Base-by-base conservation (phyloP, 73 alveolate species). In the Paramecium primaurelia region DNA sequence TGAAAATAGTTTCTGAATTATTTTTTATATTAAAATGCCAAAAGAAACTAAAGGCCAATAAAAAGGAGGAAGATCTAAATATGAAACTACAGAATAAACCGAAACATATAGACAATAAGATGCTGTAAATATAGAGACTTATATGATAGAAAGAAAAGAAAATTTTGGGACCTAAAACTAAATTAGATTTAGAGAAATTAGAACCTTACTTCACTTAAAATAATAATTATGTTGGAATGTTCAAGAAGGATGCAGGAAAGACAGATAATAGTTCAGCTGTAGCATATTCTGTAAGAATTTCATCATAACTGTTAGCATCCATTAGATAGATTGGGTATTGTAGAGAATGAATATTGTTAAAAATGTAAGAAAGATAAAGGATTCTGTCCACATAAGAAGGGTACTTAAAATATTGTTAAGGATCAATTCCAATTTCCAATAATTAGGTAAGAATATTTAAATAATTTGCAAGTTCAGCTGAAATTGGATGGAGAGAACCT, bases 41-140 rank as follows among this genome's bases (percentile, higher is more conserved):
- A 54, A 54, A 54, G 69, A 18, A 54, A 54, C 68, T 2, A 51
- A 51, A 51, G 68, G 68, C 2, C 28, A 54, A 18, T 25, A 42
- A 14, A 36, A 40, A 14, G 73, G 54, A 4, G 93, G 34, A 36
- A 73, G 93, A 64, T 22, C 80, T 54, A 87, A 87, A 38, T 87
- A 87, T 32, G 93, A 87, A 64, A 87, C 69, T 37, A 87, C 89
- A 14, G 42, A 87, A 38, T 69, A 87, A 64, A 87, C 93, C 4
- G 93, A 87, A 51, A 87, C 93, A 18, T 87, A 87, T 87, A 87
- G 93, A 87, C 44, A 87, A 54, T 40, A 87, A 87, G 45, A 54
- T 12, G 36, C 89, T 36, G 93, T 87, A 87, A 34, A 7, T 87
- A n/a, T 49, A 0, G 4, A 16, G 20, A 22, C 2, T 40, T 87